These are phyloP conservation scores for Oryza rufipogon DNA, from an alignment of 176 grass and related monocot genomes.

Conservation along the genomic window DNA sequence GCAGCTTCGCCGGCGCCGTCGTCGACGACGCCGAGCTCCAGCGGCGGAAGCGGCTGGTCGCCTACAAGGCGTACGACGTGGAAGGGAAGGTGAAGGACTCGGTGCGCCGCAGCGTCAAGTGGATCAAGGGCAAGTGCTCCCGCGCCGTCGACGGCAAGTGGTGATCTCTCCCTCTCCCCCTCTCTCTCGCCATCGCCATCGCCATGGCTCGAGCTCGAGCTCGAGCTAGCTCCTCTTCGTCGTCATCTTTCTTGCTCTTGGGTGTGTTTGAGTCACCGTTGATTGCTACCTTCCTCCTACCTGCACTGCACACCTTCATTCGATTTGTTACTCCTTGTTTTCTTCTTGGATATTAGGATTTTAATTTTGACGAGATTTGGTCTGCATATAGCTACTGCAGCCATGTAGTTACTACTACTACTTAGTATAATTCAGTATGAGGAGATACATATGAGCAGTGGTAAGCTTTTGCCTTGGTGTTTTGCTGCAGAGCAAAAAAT, in stretches of 20 bases:
- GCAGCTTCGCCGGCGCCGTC: constrained; percentile 1
- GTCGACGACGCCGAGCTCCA: constrained; percentile 75
- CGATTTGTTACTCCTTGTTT: background rate
- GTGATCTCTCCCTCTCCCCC: background rate
- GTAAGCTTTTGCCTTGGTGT: constrained; percentile 36
- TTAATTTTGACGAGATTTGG: constrained; percentile 27
- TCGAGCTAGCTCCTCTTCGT: constrained; percentile 13
- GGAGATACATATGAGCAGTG: constrained; percentile 2
- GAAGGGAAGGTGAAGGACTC: constrained; percentile 77
- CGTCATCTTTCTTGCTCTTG: background rate
- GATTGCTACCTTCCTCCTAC: background rate
- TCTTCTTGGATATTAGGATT: constrained; percentile 30
- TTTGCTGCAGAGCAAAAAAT: constrained; percentile 23
- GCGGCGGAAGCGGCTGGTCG: constrained; percentile 81
- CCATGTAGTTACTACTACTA: background rate
- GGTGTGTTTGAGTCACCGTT: background rate
- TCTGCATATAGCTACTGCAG: background rate
- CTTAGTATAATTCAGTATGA: background rate
- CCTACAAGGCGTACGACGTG: constrained; percentile 76
- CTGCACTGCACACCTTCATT: background rate
- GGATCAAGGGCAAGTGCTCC: constrained; percentile 81
- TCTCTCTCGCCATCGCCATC: background rate
- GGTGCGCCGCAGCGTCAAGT: constrained; percentile 73
- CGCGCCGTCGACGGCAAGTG: constrained; percentile 55
- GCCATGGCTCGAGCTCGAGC: background rate